Evolutionary conservation across 2,329 filamentous ascomycete species (phyloP).

Genomic region (Immersiporthe knoxdaviesiana): DNA sequence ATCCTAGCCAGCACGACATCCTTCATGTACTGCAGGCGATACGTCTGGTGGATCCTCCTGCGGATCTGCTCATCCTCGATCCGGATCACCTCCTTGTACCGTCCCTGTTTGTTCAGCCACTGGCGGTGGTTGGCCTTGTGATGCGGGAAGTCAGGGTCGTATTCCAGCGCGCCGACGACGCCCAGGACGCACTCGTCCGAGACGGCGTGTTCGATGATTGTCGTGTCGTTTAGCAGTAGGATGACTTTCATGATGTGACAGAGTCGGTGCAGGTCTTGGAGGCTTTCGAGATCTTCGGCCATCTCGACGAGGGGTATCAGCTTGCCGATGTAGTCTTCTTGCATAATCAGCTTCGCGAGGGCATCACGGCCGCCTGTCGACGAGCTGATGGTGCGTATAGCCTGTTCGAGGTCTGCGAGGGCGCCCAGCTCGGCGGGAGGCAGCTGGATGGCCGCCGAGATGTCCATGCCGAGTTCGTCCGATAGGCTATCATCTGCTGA

Average conservation of each 20-base stretch:
- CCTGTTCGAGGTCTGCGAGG: conserved; percentile 80
- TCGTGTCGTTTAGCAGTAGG: conserved; percentile 90
- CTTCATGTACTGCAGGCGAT: conserved; percentile 94
- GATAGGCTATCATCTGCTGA: conserved; percentile 78
- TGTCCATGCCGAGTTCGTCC: conserved; percentile 81
- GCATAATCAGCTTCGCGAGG: conserved; percentile 83
- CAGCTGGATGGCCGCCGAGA: conserved; percentile 70
- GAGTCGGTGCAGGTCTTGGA: conserved; percentile 82
- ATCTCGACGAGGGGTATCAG: conserved; percentile 83
- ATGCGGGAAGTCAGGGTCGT: conserved; percentile 95
- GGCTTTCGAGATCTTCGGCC: conserved; percentile 89
- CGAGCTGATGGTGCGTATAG: conserved; percentile 77
- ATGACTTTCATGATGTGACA: conserved; percentile 99
- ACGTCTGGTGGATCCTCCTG: conserved; percentile 94
- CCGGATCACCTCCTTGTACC: conserved; percentile 94
- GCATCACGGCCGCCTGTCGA: conserved; percentile 80
- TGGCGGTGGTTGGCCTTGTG: conserved; percentile 97
- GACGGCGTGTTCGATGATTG: conserved; percentile 92
- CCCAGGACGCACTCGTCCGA: conserved; percentile 87
- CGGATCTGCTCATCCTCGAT: conserved; percentile 83
- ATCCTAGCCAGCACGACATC: conserved; percentile 97
- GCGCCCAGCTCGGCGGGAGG: conserved; percentile 81
- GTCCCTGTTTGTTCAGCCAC: conserved; percentile 84
- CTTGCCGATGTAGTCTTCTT: conserved; percentile 84
- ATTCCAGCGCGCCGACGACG: conserved; percentile 94